phyloP scores from a whole-genome alignment of 352 stramenopile genomes.

The Globisporangium barbulae region DNA sequence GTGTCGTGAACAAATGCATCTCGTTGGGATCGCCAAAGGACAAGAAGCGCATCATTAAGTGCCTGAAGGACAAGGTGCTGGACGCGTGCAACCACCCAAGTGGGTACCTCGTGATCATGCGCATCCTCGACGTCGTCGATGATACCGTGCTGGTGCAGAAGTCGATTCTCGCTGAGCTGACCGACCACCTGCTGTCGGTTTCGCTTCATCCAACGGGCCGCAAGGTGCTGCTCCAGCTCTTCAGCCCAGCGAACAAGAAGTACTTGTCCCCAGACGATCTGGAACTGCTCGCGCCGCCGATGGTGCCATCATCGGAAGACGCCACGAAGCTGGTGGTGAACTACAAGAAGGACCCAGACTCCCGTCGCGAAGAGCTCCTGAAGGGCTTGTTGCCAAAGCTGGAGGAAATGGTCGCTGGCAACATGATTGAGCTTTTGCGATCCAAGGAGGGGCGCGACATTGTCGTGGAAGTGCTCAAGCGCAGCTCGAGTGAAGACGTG shows the following conservation, averaged over 20 bases:
- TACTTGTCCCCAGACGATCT: slow-evolving; percentile 83
- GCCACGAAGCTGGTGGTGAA: slow-evolving; percentile 62
- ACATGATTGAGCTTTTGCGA: slow-evolving; percentile 61
- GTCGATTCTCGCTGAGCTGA: slow-evolving; percentile 79
- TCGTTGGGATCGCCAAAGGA: slow-evolving; percentile 84
- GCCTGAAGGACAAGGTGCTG: slow-evolving; percentile 88
- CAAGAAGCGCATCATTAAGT: slow-evolving; percentile 90
- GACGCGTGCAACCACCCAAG: slow-evolving; percentile 89
- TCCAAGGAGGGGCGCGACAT: slow-evolving; percentile 82
- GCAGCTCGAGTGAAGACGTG: slow-evolving; percentile 47
- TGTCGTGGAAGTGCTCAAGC: slow-evolving; percentile 78
- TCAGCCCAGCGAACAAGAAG: slow-evolving; percentile 79
- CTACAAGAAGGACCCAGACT: slow-evolving; percentile 86
- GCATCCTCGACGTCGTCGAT: slow-evolving; percentile 88
- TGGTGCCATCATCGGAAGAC: slow-evolving; percentile 66
- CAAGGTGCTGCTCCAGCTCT: slow-evolving; percentile 78
- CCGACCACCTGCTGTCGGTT: slow-evolving; percentile 67
- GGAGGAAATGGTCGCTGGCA: slow-evolving; percentile 67
- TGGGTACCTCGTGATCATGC: slow-evolving; percentile 88
- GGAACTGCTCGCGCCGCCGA: slow-evolving; percentile 62
- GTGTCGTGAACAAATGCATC: slow-evolving; percentile 85
- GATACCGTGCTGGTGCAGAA: slow-evolving; percentile 91
- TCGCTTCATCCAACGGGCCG: slow-evolving; percentile 69
- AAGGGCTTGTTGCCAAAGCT: slow-evolving; percentile 78
- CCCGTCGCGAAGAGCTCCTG: slow-evolving; percentile 70